These are phyloP conservation scores for Fusarium oxysporum DNA, from an alignment of 2,329 filamentous ascomycete genomes.

Conservation along the genomic window DNA sequence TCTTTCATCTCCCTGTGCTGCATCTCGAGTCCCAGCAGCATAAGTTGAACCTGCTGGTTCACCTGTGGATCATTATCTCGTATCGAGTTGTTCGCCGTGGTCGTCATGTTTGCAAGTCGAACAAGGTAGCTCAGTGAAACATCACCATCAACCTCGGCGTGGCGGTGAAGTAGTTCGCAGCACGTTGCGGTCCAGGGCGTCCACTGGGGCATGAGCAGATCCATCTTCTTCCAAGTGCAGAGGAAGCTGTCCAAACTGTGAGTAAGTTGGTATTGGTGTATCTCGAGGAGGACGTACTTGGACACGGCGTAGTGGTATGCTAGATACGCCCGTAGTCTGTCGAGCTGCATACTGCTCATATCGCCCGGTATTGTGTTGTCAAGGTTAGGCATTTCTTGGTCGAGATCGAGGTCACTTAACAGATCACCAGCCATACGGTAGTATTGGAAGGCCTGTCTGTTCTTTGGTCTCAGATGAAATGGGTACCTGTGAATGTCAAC, in stretches of 20 bases:
- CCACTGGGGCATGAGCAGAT: slow-evolving; percentile 49
- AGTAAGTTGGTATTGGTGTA: background rate
- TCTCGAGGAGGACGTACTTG: slow-evolving; percentile 48
- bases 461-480: slow-evolving; percentile 64
- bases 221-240: slow-evolving; percentile 53
- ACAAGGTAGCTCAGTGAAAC: slow-evolving; percentile 57
- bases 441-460: slow-evolving; percentile 62
- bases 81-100: slow-evolving; percentile 52
- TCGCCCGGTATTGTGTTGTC: background rate
- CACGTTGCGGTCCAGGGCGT: slow-evolving; percentile 59
- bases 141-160: slow-evolving; percentile 55
- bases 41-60: slow-evolving; percentile 57
- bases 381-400: slow-evolving; percentile 50
- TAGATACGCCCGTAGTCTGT: slow-evolving; percentile 60
- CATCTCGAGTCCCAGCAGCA: slow-evolving; percentile 61
- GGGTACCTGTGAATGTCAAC: slow-evolving; percentile 59
- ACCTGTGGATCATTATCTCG: slow-evolving; percentile 44
- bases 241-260: slow-evolving; percentile 50
- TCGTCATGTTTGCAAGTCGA: slow-evolving; percentile 55
- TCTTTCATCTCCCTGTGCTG: slow-evolving; percentile 57
- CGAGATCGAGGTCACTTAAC: slow-evolving; percentile 61
- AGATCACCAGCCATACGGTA: slow-evolving; percentile 64
- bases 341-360: slow-evolving; percentile 48
- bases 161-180: slow-evolving; percentile 56
- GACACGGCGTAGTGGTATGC: slow-evolving; percentile 58